Conservation (phyloP, 129 eudicot species). For the Lonicera japonica region DNA sequence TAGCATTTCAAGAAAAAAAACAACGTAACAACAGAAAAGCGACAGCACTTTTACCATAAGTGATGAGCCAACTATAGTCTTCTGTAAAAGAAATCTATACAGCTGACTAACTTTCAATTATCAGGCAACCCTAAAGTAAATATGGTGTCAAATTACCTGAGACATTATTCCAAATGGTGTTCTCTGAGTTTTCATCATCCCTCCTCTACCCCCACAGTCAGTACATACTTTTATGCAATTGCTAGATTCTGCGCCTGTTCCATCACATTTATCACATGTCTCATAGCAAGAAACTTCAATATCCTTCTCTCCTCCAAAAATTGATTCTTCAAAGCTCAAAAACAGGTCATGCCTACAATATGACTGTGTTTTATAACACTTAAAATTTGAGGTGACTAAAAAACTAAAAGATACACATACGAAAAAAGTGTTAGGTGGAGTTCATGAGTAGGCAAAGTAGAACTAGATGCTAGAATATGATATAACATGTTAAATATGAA, state of each 20-base stretch:
- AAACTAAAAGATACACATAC: too few species aligned
- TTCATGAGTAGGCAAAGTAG: too few species aligned
- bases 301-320: constrained; percentile 60
- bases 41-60: not conserved
- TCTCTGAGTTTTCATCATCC: constrained; percentile 54
- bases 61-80: not conserved
- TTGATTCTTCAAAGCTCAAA: constrained; percentile 90
- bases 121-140: not conserved
- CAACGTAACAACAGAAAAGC: not conserved
- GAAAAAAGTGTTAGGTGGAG: too few species aligned
- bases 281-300: constrained; percentile 63
- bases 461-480: too few species aligned
- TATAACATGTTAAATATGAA: too few species aligned
- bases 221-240: constrained; percentile 43
- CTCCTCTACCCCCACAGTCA: constrained; percentile 79
- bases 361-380: not conserved
- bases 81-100: not conserved
- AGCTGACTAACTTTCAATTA: not conserved
- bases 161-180: constrained; percentile 91
- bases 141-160: constrained; percentile 41
- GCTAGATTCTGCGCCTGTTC: constrained; percentile 82
- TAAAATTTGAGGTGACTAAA: too few species aligned
- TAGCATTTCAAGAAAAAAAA: not conserved
- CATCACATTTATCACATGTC: constrained; percentile 68
- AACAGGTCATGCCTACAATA: constrained; percentile 49